Evolutionary conservation across 2,329 filamentous ascomycete species (phyloP).

Genomic region (Ascochyta koolunga): DNA sequence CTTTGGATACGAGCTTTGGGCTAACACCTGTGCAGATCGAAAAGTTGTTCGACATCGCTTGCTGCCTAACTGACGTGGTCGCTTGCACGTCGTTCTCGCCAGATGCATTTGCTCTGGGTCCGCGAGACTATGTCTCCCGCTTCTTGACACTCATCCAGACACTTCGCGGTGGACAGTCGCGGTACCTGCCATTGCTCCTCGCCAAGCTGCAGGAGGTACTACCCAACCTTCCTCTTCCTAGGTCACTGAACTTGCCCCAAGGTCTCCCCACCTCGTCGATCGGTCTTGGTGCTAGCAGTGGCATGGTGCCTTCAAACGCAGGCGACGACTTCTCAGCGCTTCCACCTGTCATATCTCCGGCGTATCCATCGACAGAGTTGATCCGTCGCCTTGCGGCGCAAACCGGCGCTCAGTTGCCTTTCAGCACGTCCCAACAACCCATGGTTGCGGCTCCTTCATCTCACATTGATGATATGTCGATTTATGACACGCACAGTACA

Average conservation of each 20-base stretch:
- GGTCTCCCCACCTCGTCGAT: constrained; percentile 35
- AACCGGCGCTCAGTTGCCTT: constrained; percentile 44
- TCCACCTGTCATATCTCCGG: constrained; percentile 33
- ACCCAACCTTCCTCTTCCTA: constrained; percentile 54
- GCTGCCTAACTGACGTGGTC: constrained; percentile 75
- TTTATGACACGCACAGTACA: constrained; percentile 43
- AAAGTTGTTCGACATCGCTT: constrained; percentile 79
- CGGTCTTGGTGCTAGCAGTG: constrained; percentile 31
- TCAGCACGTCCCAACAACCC: constrained; percentile 40
- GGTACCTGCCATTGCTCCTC: constrained; percentile 77
- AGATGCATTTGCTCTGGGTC: constrained; percentile 60
- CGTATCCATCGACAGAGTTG: constrained; percentile 42
- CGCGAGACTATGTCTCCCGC: constrained; percentile 73
- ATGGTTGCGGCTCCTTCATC: constrained; percentile 38
- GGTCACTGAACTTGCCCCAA: constrained; percentile 41
- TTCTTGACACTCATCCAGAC: constrained; percentile 71
- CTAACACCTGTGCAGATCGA: constrained; percentile 64
- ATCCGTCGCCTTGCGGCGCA: constrained; percentile 45
- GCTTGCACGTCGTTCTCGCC: constrained; percentile 64
- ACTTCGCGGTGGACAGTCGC: constrained; percentile 75
- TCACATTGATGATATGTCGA: constrained; percentile 43
- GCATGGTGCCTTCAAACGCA: constrained; percentile 39
- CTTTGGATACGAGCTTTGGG: constrained; percentile 19
- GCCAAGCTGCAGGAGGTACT: constrained; percentile 76
- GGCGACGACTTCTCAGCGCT: constrained; percentile 37